Evolutionary conservation across 176 grass and related monocot genomes (phyloP), one percentile per base, ranked within the genome.

Genomic region (Microstegium vimineum): DNA sequence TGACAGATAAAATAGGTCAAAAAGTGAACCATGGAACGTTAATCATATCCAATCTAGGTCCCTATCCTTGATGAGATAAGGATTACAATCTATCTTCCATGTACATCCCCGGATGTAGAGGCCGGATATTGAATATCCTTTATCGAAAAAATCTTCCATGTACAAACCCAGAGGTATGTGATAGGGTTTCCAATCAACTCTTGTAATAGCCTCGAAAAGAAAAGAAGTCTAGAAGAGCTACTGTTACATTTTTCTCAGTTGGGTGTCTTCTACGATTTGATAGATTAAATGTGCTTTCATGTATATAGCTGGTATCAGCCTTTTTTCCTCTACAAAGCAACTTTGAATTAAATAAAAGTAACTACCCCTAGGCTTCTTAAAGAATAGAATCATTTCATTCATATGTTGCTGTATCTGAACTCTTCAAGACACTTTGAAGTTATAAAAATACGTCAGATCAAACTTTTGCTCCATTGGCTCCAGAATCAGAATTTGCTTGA

Each of bases 1-100:
- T 28, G 64, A 71, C 33, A 81, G 1, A 56, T 36, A 9, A 67
- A 26, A 68, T 2, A 62, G 31, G 22, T 26, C 1, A 71, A 30
- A 52, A 76, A 40, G 18, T n/a, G 32, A 80, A 63, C 18, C 22
- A 69, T 26, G 46, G 80, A 85, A 62, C 30, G 10, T 51, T 75
- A 13, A 69, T 31, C 18, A 22, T 18, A 76, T 76, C 6, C 49
- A 51, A 4, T 73, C 33, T 69, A 49, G 30, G 37, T 47, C 18
- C 43, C 26, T 75, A 47, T 15, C 46, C 34, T 18, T 73, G 57
- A 56, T 18, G 18, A 26, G 27, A 56, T 51, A 47, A 4, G 3
- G 7, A 28, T 56, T 10, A 5, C 18, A 56, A 22, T 52, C 17
- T 52, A 22, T 22, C 49, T 52, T 54, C 51, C 51, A 9, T 40